These are phyloP conservation scores for Fonsecaea nubica DNA, from an alignment of 2,329 filamentous ascomycete species.

Conservation along the genomic window DNA sequence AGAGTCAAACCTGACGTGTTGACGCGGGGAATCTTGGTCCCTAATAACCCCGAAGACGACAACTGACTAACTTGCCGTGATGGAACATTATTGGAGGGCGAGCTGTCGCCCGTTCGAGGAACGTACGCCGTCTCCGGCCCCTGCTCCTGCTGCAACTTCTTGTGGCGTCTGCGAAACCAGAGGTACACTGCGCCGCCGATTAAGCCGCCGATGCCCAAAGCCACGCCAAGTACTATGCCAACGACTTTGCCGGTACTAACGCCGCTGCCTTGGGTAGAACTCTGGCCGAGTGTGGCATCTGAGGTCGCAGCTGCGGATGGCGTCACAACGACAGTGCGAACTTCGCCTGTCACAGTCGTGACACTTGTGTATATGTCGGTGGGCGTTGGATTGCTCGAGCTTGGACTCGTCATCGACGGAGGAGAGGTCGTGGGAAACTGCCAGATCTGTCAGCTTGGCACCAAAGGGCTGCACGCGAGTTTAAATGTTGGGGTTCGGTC, in stretches of 20 bases:
- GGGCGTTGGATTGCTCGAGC: slow-evolving; percentile 26
- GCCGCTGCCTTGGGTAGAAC: slow-evolving; percentile 37
- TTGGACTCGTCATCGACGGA: slow-evolving; percentile 8
- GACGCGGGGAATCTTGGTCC: slow-evolving; percentile 35
- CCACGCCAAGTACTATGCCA: slow-evolving; percentile 52
- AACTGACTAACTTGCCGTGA: slow-evolving; percentile 42
- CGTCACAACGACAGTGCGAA: slow-evolving; percentile 42
- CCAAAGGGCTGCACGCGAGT: neutral
- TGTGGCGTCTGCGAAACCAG: slow-evolving; percentile 49
- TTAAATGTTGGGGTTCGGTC: too few species aligned
- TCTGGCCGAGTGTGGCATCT: slow-evolving; percentile 38
- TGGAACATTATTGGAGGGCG: slow-evolving; percentile 37
- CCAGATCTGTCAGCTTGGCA: slow-evolving; percentile 15
- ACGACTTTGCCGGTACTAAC: slow-evolving; percentile 52
- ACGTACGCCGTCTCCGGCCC: slow-evolving; percentile 29
- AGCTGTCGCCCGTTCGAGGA: slow-evolving; percentile 30
- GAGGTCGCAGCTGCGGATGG: slow-evolving; percentile 30
- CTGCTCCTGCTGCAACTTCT: slow-evolving; percentile 15
- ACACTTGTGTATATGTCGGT: slow-evolving; percentile 39
- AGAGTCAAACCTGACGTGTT: slow-evolving; percentile 33
- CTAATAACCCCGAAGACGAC: slow-evolving; percentile 40
- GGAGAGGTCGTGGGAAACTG: slow-evolving; percentile 9
- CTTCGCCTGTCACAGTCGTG: slow-evolving; percentile 43
- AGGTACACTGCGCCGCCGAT: slow-evolving; percentile 49
- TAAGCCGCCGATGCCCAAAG: slow-evolving; percentile 48